phyloP scores from a whole-genome alignment of 2,329 filamentous ascomycete species.

The Cryphonectria nitschkei region DNA sequence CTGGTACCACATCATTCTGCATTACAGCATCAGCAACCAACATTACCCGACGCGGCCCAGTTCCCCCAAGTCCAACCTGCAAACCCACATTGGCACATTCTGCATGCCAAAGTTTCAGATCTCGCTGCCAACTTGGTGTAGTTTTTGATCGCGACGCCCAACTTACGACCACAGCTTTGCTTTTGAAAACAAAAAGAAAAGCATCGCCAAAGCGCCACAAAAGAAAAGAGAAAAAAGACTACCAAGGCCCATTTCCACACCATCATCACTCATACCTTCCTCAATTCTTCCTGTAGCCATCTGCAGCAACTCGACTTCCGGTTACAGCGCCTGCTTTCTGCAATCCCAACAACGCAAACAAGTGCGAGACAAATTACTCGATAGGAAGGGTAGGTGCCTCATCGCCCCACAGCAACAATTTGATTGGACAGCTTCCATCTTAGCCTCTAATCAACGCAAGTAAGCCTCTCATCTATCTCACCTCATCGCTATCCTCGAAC shows the following conservation, averaged over 20 bases:
- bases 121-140: not conserved
- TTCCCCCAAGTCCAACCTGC: not conserved
- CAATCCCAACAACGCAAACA: not conserved
- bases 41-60: not conserved
- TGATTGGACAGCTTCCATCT: constrained; percentile 8
- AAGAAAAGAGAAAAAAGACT: not conserved
- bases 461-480: not conserved
- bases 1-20: not conserved
- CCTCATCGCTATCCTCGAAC: not conserved
- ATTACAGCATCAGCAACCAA: constrained; percentile 1
- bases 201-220: not conserved
- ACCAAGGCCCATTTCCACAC: not conserved
- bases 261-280: not conserved
- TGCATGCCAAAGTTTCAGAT: not conserved
- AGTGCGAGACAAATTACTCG: not conserved
- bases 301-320: not conserved
- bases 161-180: not conserved
- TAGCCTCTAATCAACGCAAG: not conserved
- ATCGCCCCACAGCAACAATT: not conserved
- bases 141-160: not conserved
- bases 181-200: not conserved
- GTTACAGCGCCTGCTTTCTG: not conserved
- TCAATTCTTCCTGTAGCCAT: not conserved
- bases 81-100: not conserved
- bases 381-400: not conserved